Base-by-base conservation (phyloP, 73 alveolate species). In the Breviolum minutum region DNA sequence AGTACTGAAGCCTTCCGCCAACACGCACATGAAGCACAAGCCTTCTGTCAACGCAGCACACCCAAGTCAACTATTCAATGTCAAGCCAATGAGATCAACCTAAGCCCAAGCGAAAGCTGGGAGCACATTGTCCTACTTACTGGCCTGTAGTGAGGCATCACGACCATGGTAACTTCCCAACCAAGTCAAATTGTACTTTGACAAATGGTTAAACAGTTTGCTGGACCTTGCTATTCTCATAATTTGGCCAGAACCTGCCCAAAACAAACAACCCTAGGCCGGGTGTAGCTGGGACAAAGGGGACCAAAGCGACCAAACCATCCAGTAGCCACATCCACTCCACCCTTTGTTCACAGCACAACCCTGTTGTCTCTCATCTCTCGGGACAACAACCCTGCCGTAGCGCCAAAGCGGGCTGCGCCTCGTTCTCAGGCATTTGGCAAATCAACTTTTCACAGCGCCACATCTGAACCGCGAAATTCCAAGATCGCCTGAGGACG, bases 381-480 rank as follows among this genome's bases (percentile, higher is more conserved):
- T 40, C 54, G 48, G 27, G 48, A 13, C 26, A 22, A 14, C 6
- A 17, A 22, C 48, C 83, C 29, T 3, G 54, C 54, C 54, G 54
- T 40, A 40, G 54, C 54, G 54, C 54, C 54, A 40, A 40, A 40
- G 54, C 54, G 54, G 54, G 54, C 54, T 10, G 12, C 84, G 22
- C 97, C 97, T 74, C 68, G 61, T 32, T 73, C 97, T 74, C 96
- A 30, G 90, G 97, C 71, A 92, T 71, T 20, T 73, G 88, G 60
- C 97, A 90, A 79, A 92, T 92, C 29, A 92, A 66, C 97, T 74
- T 92, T 71, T 92, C 97, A 61, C 97, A 92, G 90, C 97, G 71
- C 97, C 97, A 92, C 97, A 92, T 92, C 89, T 92, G 97, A 62
- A 92, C 97, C 3, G 97, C 97, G 54, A 80, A 92, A 71, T 64